Conservation (phyloP, 768 basidiomycete genomes). For the Mycena capillaripes region DNA sequence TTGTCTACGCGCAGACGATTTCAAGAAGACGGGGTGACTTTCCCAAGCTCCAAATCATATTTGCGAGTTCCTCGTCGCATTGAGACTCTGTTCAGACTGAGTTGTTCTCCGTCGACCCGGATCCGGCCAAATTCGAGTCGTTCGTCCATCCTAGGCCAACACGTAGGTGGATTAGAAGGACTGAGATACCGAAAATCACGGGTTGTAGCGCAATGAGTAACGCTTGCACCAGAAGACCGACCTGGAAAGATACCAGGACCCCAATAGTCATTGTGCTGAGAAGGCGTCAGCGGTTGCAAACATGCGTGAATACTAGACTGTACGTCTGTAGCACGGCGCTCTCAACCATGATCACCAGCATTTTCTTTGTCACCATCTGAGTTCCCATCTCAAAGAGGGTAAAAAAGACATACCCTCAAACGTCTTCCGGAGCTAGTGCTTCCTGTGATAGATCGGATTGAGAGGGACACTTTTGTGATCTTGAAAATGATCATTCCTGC, state of each 20-base stretch:
- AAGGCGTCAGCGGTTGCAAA: not conserved
- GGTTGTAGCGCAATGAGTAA: slow-evolving; percentile 9
- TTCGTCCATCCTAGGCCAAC: slow-evolving; percentile 17
- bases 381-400: too few relatives aligned
- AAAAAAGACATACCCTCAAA: not conserved
- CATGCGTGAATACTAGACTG: too few relatives aligned
- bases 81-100: not conserved
- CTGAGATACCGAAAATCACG: slow-evolving; percentile 17
- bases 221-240: slow-evolving; percentile 4
- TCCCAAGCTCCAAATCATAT: slow-evolving; percentile 8
- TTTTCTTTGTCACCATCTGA: not conserved
- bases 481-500: slow-evolving; percentile 14
- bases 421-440: not conserved
- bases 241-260: slow-evolving; percentile 7
- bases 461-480: not conserved
- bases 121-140: not conserved
- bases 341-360: slow-evolving; percentile 12
- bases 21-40: too few relatives aligned
- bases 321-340: slow-evolving; percentile 27
- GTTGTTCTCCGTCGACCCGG: not conserved
- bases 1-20: too few relatives aligned
- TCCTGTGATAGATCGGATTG: slow-evolving; percentile 14
- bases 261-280: slow-evolving; percentile 6
- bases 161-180: slow-evolving; percentile 7
- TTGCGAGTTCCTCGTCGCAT: not conserved